Evolutionary conservation across 257 asterid species (phyloP).

Genomic region (Lycium barbarum): DNA sequence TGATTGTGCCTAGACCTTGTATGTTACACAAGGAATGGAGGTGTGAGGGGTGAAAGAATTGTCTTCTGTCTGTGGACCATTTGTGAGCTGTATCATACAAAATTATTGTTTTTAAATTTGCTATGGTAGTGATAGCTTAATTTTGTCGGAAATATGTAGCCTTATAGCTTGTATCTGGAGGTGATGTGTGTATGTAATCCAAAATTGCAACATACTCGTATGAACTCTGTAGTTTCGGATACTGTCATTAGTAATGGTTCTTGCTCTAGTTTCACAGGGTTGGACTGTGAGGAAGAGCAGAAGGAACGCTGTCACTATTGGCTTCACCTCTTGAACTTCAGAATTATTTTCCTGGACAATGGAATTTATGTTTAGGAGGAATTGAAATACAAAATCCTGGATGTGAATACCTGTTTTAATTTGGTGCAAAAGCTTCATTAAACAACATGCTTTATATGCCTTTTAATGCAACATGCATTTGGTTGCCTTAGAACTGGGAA

Average conservation of each 20-base stretch:
- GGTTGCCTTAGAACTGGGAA: background rate
- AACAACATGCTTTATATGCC: background rate
- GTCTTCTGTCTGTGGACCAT: background rate
- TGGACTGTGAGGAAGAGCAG: background rate
- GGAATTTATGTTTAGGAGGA: background rate
- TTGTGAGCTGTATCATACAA: constrained; percentile 15
- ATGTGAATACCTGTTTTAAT: background rate
- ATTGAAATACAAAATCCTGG: background rate
- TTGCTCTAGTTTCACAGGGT: constrained; percentile 1
- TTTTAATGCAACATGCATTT: constrained; percentile 11
- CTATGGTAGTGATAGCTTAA: background rate
- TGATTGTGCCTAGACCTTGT: constrained; percentile 34
- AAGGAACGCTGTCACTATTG: background rate
- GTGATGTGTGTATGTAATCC: constrained; percentile 24
- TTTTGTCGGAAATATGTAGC: background rate
- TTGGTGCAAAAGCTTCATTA: background rate
- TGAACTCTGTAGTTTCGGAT: constrained; percentile 2
- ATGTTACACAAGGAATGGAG: constrained; percentile 16
- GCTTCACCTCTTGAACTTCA: constrained; percentile 3
- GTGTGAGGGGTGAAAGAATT: constrained; percentile 5
- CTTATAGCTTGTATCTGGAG: background rate
- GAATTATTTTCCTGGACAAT: background rate
- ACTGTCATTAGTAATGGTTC: constrained; percentile 22
- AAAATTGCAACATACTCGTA: background rate
- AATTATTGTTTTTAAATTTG: background rate